Conservation (phyloP, 2,329 filamentous ascomycete genomes). For the Sporothrix euskadiensis region DNA sequence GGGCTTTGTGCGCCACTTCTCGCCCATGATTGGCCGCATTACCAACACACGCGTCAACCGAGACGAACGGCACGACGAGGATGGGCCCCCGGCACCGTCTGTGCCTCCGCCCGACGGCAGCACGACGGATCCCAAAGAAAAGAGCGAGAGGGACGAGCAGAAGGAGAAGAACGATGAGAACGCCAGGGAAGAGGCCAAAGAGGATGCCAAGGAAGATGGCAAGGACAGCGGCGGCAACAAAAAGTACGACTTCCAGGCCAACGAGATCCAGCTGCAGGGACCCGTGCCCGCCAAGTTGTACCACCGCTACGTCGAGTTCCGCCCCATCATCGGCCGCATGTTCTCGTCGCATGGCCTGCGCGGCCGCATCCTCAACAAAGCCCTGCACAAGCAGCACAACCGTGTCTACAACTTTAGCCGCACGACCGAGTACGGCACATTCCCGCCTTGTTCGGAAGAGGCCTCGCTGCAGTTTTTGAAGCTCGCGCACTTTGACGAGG, state of each 20-base stretch:
- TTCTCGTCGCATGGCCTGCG: slow-evolving; percentile 76
- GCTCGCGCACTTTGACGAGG: slow-evolving; percentile 82
- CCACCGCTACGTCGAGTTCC: slow-evolving; percentile 91
- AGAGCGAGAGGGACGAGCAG: slow-evolving; percentile 42
- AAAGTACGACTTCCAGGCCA: slow-evolving; percentile 76
- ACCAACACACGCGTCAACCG: slow-evolving; percentile 69
- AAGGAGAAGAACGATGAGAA: slow-evolving; percentile 36
- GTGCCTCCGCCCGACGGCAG: too few relatives aligned
- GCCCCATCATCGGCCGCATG: slow-evolving; percentile 84
- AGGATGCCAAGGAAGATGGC: not conserved
- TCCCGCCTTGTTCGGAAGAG: slow-evolving; percentile 65
- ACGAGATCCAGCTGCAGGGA: slow-evolving; percentile 82
- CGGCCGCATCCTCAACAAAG: slow-evolving; percentile 78
- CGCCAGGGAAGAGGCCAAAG: slow-evolving; percentile 40
- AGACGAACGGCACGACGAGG: slow-evolving; percentile 55
- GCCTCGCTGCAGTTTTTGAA: slow-evolving; percentile 80
- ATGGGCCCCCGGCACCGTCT: not conserved
- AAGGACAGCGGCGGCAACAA: not conserved
- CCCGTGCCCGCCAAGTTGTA: slow-evolving; percentile 80
- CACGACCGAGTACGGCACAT: slow-evolving; percentile 69
- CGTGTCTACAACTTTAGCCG: slow-evolving; percentile 87
- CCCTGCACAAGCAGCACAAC: slow-evolving; percentile 84
- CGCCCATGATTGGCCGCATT: slow-evolving; percentile 81
- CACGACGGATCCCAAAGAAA: slow-evolving; percentile 31
- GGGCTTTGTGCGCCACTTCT: slow-evolving; percentile 79